Evolutionary conservation across 176 grass and related monocot species (phyloP).

Genomic region (Raddia distichophylla): DNA sequence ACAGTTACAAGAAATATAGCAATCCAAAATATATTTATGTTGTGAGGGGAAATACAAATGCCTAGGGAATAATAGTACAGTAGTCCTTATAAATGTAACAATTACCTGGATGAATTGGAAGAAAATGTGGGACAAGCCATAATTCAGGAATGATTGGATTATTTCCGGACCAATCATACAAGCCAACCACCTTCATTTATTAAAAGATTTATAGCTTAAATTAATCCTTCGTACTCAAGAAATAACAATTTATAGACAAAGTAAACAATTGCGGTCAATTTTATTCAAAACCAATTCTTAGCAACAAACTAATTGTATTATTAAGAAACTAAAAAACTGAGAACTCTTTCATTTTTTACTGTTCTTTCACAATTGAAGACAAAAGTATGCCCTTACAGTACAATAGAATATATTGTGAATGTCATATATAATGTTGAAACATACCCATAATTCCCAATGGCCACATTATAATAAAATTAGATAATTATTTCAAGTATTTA

Average conservation of each 20-base stretch:
- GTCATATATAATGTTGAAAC: not conserved
- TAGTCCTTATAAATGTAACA: not conserved
- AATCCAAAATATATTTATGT: not conserved
- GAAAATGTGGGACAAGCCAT: constrained; percentile 58
- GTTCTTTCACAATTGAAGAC: not conserved
- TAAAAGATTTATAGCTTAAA: not conserved
- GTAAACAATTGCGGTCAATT: not conserved
- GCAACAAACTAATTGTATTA: not conserved
- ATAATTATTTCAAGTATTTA: not conserved
- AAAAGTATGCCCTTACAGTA: too few relatives aligned
- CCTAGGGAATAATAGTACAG: not conserved
- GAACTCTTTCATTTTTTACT: not conserved
- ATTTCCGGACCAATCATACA: constrained; percentile 63
- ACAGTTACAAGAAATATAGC: not conserved
- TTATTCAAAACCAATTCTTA: not conserved
- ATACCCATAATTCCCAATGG: not conserved
- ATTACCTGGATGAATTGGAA: constrained; percentile 65
- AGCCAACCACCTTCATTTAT: constrained; percentile 45
- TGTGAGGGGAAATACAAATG: not conserved
- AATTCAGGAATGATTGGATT: constrained; percentile 55
- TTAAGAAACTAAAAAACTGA: not conserved
- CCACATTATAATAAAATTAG: not conserved
- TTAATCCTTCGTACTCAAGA: not conserved
- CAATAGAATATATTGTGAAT: not conserved
- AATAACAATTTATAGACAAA: not conserved